Conservation (phyloP, 1,139 yeast species). For the Geotrichum phurueaensis region DNA sequence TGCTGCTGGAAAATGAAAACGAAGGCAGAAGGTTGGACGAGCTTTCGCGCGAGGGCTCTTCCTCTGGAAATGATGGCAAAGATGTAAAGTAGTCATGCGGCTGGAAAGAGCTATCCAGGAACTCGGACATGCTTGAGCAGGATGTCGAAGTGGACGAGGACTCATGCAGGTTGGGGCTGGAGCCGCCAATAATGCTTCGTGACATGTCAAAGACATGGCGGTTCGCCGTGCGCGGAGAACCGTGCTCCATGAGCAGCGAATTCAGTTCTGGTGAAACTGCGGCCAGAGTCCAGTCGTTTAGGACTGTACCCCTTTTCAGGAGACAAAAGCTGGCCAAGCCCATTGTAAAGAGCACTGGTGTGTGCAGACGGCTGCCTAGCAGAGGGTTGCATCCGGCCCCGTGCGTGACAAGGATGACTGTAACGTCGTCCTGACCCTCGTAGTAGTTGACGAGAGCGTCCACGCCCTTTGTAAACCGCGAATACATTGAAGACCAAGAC, state of each 20-base stretch:
- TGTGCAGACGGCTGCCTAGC: slow-evolving; percentile 31
- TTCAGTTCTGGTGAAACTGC: slow-evolving; percentile 3
- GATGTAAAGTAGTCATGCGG: background rate
- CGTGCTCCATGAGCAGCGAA: background rate
- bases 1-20: background rate
- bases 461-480: slow-evolving; percentile 32
- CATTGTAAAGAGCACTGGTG: slow-evolving; percentile 33
- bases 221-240: background rate
- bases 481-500: slow-evolving; percentile 36
- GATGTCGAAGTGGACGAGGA: slow-evolving; percentile 5
- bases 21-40: background rate
- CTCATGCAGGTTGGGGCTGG: background rate
- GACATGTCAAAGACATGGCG: background rate
- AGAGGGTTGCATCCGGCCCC: slow-evolving; percentile 40
- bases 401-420: slow-evolving; percentile 36
- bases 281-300: background rate
- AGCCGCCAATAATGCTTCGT: background rate
- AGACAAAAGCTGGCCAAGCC: slow-evolving; percentile 26
- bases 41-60: background rate
- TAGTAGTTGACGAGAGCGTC: slow-evolving; percentile 26
- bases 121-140: slow-evolving; percentile 7
- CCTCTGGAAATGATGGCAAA: background rate
- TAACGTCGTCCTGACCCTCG: slow-evolving; percentile 18
- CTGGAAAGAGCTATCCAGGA: background rate
- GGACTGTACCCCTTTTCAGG: background rate